Percentiles rank a stretch among this genome's conserved stretches.
Evolutionary conservation across 495 filamentous ascomycete species (phyloP).

Genomic region (Podospora sp.): DNA sequence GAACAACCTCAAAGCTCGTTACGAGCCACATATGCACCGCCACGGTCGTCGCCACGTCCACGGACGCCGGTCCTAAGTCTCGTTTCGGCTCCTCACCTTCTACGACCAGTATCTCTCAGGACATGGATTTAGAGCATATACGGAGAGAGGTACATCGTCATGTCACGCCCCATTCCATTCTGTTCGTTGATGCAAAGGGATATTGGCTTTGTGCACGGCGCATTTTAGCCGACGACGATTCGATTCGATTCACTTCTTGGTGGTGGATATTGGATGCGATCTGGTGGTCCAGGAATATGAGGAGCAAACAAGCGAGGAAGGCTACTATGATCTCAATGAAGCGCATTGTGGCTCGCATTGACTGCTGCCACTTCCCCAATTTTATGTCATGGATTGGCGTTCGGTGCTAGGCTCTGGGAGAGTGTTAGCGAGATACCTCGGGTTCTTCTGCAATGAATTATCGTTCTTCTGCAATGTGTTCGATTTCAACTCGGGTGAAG

Average conservation of each 20-base stretch:
- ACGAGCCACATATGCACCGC: constrained; percentile 27
- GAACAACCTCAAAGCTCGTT: constrained; percentile 28
- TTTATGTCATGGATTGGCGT: constrained; percentile 19
- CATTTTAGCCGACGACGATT: constrained; percentile 4
- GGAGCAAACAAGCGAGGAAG: constrained; percentile 8
- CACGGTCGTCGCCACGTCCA: constrained; percentile 26
- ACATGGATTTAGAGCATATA: constrained; percentile 12
- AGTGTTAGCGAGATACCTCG: constrained; percentile 13
- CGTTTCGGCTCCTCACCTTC: constrained; percentile 3
- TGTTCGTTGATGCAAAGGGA: constrained; percentile 12
- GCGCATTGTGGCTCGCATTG: constrained; percentile 20
- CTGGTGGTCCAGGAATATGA: constrained; percentile 9
- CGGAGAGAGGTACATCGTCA: constrained; percentile 16
- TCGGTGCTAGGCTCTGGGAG: neutral
- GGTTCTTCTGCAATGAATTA: neutral
- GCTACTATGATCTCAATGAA: constrained; percentile 17
- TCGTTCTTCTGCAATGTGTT: neutral
- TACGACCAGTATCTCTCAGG: constrained; percentile 1
- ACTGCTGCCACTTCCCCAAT: constrained; percentile 9
- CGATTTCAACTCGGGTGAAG: neutral
- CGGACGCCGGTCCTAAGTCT: neutral
- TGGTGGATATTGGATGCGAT: constrained; percentile 13
- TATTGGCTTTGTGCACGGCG: constrained; percentile 7
- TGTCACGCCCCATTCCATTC: constrained; percentile 20
- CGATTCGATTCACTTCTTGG: neutral